Percentiles rank a stretch among this genome's conserved stretches.
Evolutionary conservation across 495 filamentous ascomycete genomes (phyloP).

Genomic region (Penicillium canescens): DNA sequence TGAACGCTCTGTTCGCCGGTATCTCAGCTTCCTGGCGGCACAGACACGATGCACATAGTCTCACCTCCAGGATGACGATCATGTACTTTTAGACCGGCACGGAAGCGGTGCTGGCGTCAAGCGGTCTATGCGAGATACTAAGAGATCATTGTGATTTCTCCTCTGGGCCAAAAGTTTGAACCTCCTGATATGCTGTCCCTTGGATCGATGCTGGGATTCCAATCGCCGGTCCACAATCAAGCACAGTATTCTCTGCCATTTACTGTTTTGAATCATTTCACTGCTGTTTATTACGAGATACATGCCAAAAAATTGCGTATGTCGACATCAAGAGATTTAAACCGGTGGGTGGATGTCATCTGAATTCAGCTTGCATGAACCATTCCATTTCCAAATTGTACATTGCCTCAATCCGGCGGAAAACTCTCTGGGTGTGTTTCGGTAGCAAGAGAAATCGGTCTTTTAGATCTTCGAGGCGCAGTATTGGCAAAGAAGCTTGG

Average conservation of each 20-base stretch:
- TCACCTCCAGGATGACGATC: too few species aligned
- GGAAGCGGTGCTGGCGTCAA: too few species aligned
- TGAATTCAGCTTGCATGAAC: neutral
- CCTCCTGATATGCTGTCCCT: too few species aligned
- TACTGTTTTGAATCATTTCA: neutral
- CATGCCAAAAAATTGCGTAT: neutral
- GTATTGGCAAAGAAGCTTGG: neutral
- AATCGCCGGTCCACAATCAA: neutral
- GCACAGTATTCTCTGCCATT: neutral
- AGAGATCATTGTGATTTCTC: too few species aligned
- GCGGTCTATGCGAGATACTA: too few species aligned
- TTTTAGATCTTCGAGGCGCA: neutral
- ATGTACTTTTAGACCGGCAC: too few species aligned
- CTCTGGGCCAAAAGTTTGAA: too few species aligned
- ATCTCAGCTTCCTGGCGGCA: too few species aligned
- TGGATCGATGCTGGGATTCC: neutral
- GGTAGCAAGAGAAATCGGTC: neutral
- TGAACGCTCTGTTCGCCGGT: too few species aligned
- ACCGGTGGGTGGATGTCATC: too few species aligned
- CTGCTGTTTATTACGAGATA: neutral
- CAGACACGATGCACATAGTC: too few species aligned
- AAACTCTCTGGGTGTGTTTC: too few species aligned
- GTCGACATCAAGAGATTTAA: neutral
- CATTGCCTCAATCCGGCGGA: neutral
- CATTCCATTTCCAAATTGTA: neutral